phyloP scores from a whole-genome alignment of 495 filamentous ascomycete genomes.

The Platismatia glauca region DNA sequence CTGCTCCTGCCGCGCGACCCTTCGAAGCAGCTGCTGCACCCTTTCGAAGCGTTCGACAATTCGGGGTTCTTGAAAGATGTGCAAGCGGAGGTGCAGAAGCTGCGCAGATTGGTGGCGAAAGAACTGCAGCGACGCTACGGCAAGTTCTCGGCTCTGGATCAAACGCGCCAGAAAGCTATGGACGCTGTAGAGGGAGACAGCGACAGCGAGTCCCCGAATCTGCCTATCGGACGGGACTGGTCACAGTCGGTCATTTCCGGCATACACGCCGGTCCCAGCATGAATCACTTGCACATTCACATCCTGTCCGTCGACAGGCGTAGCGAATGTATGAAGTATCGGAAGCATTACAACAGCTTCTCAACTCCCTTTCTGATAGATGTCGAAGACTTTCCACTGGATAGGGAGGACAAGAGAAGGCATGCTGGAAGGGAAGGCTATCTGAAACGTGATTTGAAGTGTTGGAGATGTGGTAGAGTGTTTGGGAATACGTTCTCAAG shows the following conservation, averaged over 20 bases:
- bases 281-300: constrained; percentile 91
- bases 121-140: constrained; percentile 71
- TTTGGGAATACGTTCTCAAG: constrained; percentile 64
- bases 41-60: constrained; percentile 71
- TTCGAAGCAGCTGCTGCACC: constrained; percentile 53
- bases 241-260: constrained; percentile 64
- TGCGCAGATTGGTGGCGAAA: constrained; percentile 55
- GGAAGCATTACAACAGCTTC: constrained; percentile 91
- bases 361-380: constrained; percentile 76
- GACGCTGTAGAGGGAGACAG: constrained; percentile 39
- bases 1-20: constrained; percentile 75
- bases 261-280: constrained; percentile 77
- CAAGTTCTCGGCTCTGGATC: constrained; percentile 51
- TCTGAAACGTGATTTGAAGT: constrained; percentile 54
- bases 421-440: constrained; percentile 47
- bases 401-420: constrained; percentile 48
- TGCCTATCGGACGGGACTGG: constrained; percentile 73
- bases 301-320: constrained; percentile 67
- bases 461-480: constrained; percentile 74
- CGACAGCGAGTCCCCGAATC: constrained; percentile 28
- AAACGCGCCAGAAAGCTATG: constrained; percentile 47
- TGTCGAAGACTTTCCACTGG: constrained; percentile 73
- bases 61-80: constrained; percentile 59
- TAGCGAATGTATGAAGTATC: constrained; percentile 61
- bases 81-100: constrained; percentile 47